A percentile compares a stretch with the other conserved stretches of the same genome.
Conservation (phyloP, 495 filamentous ascomycete genomes). For the Talaromyces adpressus region DNA sequence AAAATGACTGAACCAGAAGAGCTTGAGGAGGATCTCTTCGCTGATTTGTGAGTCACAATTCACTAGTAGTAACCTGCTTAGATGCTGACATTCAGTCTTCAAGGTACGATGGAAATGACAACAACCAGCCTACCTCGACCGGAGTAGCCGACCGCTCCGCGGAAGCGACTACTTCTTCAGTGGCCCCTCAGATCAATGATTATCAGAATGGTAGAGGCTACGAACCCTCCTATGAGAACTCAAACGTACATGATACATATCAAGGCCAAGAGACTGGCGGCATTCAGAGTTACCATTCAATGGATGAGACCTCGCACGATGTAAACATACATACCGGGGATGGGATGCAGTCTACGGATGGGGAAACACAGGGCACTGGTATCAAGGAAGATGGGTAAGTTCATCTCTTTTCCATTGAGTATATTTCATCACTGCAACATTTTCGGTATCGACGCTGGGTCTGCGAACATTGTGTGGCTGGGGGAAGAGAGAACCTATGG, state of each 20-base stretch:
- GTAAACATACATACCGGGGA: neutral
- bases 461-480: neutral
- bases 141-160: conserved; percentile 24
- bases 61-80: conserved; percentile 5
- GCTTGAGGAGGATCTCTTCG: conserved; percentile 96
- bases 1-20: conserved; percentile 82
- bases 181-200: conserved; percentile 17
- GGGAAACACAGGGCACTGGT: conserved; percentile 48
- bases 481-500: neutral
- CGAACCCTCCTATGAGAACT: conserved; percentile 30
- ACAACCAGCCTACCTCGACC: conserved; percentile 33
- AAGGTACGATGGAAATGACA: conserved; percentile 86
- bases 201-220: conserved; percentile 19
- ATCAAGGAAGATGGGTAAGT: conserved; percentile 99
- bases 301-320: conserved; percentile 30
- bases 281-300: conserved; percentile 22
- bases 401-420: conserved; percentile 13
- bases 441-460: conserved; percentile 17
- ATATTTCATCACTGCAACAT: conserved; percentile 14
- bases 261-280: conserved; percentile 27
- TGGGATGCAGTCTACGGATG: conserved; percentile 11
- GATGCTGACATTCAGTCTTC: conserved; percentile 5
- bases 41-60: conserved; percentile 72
- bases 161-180: conserved; percentile 16
- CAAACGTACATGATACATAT: conserved; percentile 27